Evolutionary conservation across 129 eudicot species (phyloP).

Genomic region (Chrysanthemum seticuspe): DNA sequence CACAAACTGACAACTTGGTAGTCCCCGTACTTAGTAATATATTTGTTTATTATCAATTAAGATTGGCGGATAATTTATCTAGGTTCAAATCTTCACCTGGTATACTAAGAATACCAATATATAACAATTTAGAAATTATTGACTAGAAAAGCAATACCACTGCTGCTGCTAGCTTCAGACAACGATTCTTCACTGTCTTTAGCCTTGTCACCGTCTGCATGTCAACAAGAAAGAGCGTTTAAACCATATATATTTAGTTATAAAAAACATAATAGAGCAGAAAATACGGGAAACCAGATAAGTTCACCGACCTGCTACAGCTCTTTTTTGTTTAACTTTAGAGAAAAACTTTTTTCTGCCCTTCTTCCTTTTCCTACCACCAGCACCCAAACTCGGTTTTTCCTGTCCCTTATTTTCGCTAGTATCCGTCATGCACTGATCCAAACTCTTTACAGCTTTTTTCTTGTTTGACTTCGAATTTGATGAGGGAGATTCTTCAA

Average conservation of each 20-base stretch:
- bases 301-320: constrained; percentile 42
- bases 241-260: background rate
- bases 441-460: constrained; percentile 29
- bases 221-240: constrained; percentile 12
- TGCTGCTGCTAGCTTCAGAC: constrained; percentile 26
- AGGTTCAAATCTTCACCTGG: no score
- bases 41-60: no score
- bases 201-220: constrained; percentile 26
- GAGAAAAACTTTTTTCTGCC: constrained; percentile 22
- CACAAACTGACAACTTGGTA: no score
- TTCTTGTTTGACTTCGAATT: constrained; percentile 39
- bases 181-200: constrained; percentile 16
- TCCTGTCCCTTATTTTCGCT: constrained; percentile 20
- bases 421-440: constrained; percentile 39
- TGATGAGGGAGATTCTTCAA: constrained; percentile 26
- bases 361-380: constrained; percentile 56
- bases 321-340: constrained; percentile 17
- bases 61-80: no score
- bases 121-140: background rate
- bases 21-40: no score
- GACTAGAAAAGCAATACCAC: constrained; percentile 28
- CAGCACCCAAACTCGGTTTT: constrained; percentile 24
- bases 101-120: no score
- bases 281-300: constrained; percentile 5
- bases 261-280: background rate